These are phyloP conservation scores for Naegleria fowleri DNA, from an alignment of 208 protist species.

Conservation along the genomic window DNA sequence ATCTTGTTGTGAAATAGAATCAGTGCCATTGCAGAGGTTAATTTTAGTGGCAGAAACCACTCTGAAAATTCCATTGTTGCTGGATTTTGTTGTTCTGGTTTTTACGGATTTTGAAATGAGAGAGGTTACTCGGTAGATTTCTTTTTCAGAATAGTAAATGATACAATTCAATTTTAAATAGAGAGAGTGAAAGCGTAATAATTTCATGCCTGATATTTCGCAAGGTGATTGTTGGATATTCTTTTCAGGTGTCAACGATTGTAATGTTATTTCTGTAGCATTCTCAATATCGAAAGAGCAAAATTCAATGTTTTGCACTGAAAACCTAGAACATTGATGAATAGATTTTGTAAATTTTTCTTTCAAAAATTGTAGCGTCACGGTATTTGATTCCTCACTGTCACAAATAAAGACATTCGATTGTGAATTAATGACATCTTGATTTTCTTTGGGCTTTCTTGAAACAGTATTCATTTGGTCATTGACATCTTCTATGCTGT, in stretches of 20 bases:
- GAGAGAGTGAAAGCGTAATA: neutral
- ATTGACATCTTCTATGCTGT: neutral
- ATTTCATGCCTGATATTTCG: neutral
- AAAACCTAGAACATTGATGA: neutral
- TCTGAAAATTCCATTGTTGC: neutral
- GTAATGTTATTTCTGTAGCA: neutral
- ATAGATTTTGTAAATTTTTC: neutral
- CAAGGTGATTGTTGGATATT: neutral
- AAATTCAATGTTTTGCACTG: neutral
- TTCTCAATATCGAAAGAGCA: neutral
- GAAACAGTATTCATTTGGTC: neutral
- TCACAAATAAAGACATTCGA: neutral
- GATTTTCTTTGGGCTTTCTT: neutral
- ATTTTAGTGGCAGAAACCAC: neutral
- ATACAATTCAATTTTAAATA: neutral
- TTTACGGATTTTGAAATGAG: neutral
- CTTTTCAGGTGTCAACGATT: neutral
- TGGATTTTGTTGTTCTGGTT: neutral
- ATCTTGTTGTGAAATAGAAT: neutral
- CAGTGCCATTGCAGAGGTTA: neutral
- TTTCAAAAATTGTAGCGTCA: neutral
- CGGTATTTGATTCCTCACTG: neutral
- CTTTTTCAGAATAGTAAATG: neutral
- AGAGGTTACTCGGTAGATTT: neutral
- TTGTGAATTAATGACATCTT: neutral